phyloP scores from a whole-genome alignment of 2,329 filamentous ascomycete species.

The Ophiostoma himal-ulmi region DNA sequence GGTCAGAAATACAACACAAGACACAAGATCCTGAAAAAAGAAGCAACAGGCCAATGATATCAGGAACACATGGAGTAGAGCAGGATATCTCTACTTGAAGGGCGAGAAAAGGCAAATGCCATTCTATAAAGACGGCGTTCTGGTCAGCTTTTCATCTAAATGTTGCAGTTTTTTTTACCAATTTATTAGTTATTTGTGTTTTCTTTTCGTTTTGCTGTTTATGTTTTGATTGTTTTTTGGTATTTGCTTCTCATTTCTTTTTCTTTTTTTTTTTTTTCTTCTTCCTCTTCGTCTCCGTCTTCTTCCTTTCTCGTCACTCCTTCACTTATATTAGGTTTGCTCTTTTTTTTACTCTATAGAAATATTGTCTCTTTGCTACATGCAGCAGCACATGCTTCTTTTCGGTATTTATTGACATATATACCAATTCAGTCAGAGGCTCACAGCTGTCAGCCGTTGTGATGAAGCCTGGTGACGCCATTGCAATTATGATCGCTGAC shows the following conservation, averaged over 20 bases:
- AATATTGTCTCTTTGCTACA: not conserved
- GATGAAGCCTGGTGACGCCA: not conserved
- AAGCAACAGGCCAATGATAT: not conserved
- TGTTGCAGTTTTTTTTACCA: not conserved
- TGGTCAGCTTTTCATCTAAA: not conserved
- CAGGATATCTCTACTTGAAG: not conserved
- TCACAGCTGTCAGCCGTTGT: not conserved
- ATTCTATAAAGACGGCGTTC: not conserved
- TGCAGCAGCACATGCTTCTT: no score
- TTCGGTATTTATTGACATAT: no score
- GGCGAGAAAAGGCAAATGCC: not conserved
- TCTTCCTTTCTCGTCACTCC: not conserved
- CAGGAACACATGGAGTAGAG: not conserved
- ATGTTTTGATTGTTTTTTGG: not conserved
- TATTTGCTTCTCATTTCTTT: not conserved
- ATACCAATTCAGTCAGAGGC: no score
- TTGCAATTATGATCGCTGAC: not conserved
- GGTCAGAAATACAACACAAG: not conserved
- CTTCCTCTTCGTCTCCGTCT: no score
- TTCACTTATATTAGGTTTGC: not conserved
- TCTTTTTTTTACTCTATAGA: not conserved
- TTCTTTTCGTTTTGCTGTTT: not conserved
- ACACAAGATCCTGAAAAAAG: not conserved
- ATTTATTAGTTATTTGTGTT: not conserved
- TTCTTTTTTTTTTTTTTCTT: not conserved